Percentiles rank a stretch among this genome's conserved stretches.
Conservation (phyloP, 306 rosid genomes). For the Begonia loranthoides region DNA sequence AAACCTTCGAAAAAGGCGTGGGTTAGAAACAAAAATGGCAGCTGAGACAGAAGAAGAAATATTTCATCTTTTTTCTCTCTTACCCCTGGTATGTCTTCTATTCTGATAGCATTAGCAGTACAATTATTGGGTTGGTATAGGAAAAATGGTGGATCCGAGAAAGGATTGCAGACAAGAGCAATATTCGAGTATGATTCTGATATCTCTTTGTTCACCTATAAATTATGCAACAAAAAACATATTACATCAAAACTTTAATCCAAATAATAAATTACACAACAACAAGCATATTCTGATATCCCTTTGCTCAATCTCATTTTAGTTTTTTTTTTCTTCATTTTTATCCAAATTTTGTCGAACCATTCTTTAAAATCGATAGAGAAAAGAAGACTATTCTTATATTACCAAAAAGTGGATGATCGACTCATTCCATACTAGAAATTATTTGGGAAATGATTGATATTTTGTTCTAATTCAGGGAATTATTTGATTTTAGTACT, state of each 20-base stretch:
- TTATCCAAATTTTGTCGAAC: too few relatives aligned
- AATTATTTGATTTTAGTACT: neutral
- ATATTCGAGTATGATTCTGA: slow-evolving; percentile 19
- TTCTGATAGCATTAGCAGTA: slow-evolving; percentile 24
- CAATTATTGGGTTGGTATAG: slow-evolving; percentile 44
- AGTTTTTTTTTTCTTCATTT: neutral
- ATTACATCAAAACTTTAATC: neutral
- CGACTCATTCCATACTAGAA: too few relatives aligned
- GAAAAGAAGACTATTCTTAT: too few relatives aligned
- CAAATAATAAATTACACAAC: neutral
- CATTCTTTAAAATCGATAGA: too few relatives aligned
- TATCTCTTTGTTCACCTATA: slow-evolving; percentile 42
- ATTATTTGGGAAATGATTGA: too few relatives aligned
- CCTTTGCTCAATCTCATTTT: neutral
- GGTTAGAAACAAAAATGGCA: neutral
- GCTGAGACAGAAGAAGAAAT: neutral
- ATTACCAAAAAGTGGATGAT: too few relatives aligned
- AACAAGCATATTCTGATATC: neutral
- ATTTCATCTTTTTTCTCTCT: neutral
- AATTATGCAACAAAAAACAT: neutral
- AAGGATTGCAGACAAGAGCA: slow-evolving; percentile 48
- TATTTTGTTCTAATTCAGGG: too few relatives aligned
- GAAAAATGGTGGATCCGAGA: slow-evolving; percentile 53
- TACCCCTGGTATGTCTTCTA: slow-evolving; percentile 66
- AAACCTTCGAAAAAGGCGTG: slow-evolving; percentile 23